These are phyloP conservation scores for Aspergillus sp. DNA, from an alignment of 2,329 filamentous ascomycete genomes.

Conservation along the genomic window DNA sequence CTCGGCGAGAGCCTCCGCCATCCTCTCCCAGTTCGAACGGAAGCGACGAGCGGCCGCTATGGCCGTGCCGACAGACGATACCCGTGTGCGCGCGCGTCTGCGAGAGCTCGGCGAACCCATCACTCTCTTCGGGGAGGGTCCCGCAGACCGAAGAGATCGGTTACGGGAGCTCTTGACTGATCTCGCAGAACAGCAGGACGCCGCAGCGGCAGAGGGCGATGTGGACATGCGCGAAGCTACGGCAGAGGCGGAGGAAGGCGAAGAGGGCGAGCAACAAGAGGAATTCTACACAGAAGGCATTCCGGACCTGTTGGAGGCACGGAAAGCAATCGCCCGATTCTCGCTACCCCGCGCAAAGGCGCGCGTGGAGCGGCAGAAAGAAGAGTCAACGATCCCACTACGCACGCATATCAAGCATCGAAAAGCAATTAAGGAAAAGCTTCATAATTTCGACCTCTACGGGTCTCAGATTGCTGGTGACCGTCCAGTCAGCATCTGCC, in stretches of 20 bases:
- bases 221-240: conserved; percentile 53
- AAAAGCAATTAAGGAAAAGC: conserved; percentile 78
- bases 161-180: conserved; percentile 76
- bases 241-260: conserved; percentile 52
- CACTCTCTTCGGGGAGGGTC: conserved; percentile 89
- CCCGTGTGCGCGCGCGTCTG: conserved; percentile 73
- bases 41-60: conserved; percentile 86
- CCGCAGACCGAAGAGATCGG: conserved; percentile 79
- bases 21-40: conserved; percentile 84
- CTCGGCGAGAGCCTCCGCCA: conserved; percentile 78
- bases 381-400: conserved; percentile 78
- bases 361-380: conserved; percentile 72
- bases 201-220: conserved; percentile 48
- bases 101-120: conserved; percentile 89
- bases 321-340: conserved; percentile 76
- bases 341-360: conserved; percentile 79
- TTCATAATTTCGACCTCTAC: conserved; percentile 83
- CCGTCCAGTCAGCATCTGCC: conserved; percentile 83
- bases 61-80: conserved; percentile 91
- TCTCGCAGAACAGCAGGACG: conserved; percentile 61
- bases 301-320: conserved; percentile 68
- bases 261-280: conserved; percentile 74
- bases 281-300: conserved; percentile 92
- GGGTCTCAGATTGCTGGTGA: conserved; percentile 92
- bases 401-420: conserved; percentile 90